Base-by-base conservation (phyloP, 495 filamentous ascomycete species). In the Penicillium crystallinum region DNA sequence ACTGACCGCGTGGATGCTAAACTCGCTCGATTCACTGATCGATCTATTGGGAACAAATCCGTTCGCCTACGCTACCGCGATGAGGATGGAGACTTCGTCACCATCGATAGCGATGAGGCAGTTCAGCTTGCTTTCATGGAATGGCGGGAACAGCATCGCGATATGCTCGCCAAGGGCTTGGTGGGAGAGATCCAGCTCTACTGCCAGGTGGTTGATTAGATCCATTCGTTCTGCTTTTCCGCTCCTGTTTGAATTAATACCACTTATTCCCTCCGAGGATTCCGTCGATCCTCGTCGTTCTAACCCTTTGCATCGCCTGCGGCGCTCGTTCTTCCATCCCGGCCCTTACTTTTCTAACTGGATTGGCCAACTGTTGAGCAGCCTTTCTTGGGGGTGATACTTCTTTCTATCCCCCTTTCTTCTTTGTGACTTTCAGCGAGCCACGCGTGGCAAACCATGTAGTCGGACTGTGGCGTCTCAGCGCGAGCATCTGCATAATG, bases 1-100 rank as follows among this genome's bases (percentile, higher is more conserved):
- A 88, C 90, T 42, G 91, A 97, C 61, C 90, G 93, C n/a, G 97
- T 98, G 61, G 95, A 97, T 67, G 88, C 88, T 19, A 97, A 97
- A 69, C 80, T 98, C 57, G 85, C 84, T 34, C 81, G 90, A 38
- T 86, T 88, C 55, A 91, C 90, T 8, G 85, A 79, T 57, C 84
- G 85, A 55, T 89, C 87, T 14, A 91, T 96, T 59, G 81, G 83
- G 50, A 81, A 77, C 58, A 88, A 88, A 51, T 83, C 83, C 44
- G 79, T 95, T 54, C 86, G 88, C 66, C 69, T 98, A 39, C 87
- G 88, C 51, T 98, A 97, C 68, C 79, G 84, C 41, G 95, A 98
- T 63, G 91, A 96, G 52, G 90, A 96, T 56, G 88, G 87, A 10
- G 95, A 97, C 62, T 91, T 84, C 61, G 88, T 98, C 38, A 91